phyloP scores from a whole-genome alignment of 2,329 filamentous ascomycete genomes.

The Sporothrix brasiliensis region DNA sequence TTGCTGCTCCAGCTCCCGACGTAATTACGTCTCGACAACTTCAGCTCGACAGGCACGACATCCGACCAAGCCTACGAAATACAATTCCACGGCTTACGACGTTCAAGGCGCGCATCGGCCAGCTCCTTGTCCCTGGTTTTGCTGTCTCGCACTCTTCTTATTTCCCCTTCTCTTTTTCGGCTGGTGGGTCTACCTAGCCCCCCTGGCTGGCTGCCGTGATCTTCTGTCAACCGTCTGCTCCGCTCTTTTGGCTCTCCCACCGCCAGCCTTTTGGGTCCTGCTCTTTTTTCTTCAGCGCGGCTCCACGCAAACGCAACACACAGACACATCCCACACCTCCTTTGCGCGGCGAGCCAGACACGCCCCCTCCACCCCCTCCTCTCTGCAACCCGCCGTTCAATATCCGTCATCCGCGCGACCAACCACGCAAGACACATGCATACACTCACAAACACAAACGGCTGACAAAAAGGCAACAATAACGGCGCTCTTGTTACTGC shows the following conservation, averaged over 20 bases:
- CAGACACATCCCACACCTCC: neutral
- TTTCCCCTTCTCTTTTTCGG: neutral
- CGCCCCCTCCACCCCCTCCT: constrained; percentile 17
- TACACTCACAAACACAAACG: neutral
- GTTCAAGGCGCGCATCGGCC: neutral
- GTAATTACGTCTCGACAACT: neutral
- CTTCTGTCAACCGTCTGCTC: constrained; percentile 25
- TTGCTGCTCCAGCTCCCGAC: neutral
- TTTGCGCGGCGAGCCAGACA: constrained; percentile 14
- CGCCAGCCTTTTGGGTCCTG: constrained; percentile 3
- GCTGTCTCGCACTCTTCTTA: neutral
- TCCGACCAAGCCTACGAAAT: neutral
- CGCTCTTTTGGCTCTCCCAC: constrained; percentile 15
- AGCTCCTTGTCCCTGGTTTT: constrained; percentile 10
- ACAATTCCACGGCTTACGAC: neutral
- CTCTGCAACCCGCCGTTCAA: constrained; percentile 27
- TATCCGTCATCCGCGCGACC: constrained; percentile 29
- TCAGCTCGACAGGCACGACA: neutral
- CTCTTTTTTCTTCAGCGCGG: constrained; percentile 8
- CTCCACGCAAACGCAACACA: constrained; percentile 12
- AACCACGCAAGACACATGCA: constrained; percentile 23
- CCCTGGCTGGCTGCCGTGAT: constrained; percentile 22
- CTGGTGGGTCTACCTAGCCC: constrained; percentile 21
- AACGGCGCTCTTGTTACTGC: neutral
- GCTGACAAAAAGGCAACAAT: neutral